These are phyloP conservation scores for Huiozyma naganishii DNA, from an alignment of 805 yeast genomes.

Conservation along the genomic window DNA sequence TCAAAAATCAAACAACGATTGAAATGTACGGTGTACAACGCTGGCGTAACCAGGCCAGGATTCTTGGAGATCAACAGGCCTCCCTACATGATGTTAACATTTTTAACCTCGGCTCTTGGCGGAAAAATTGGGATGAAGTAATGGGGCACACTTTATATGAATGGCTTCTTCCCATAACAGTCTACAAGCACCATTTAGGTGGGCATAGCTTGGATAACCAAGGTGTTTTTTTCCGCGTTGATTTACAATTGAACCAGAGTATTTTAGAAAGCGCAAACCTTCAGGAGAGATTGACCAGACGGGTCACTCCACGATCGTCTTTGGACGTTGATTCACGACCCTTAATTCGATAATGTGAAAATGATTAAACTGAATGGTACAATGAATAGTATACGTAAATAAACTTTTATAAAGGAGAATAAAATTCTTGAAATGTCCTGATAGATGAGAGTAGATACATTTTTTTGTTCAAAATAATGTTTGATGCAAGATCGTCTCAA, in stretches of 20 bases:
- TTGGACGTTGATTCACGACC: conserved; percentile 7
- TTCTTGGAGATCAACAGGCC: conserved; percentile 23
- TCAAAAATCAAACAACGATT: conserved; percentile 66
- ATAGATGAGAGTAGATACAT: no score
- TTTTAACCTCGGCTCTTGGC: conserved; percentile 56
- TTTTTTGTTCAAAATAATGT: no score
- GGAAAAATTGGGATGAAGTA: conserved; percentile 50
- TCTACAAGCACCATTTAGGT: conserved; percentile 5
- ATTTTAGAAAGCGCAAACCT: conserved; percentile 27
- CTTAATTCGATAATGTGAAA: neutral
- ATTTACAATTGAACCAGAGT: conserved; percentile 30
- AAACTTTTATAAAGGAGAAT: no score
- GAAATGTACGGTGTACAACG: conserved; percentile 56
- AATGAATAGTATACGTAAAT: no score
- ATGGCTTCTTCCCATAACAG: conserved; percentile 59
- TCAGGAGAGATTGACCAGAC: conserved; percentile 22
- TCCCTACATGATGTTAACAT: conserved; percentile 44
- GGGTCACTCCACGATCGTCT: conserved; percentile 25
- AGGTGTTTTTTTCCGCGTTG: conserved; percentile 41
- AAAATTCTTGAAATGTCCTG: no score
- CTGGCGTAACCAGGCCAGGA: conserved; percentile 31
- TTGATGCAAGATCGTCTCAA: no score
- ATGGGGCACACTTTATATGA: conserved; percentile 61
- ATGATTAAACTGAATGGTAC: no score
- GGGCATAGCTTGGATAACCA: conserved; percentile 26